Evolutionary conservation across 2,329 filamentous ascomycete species (phyloP).

Genomic region (Fusarium illudens): DNA sequence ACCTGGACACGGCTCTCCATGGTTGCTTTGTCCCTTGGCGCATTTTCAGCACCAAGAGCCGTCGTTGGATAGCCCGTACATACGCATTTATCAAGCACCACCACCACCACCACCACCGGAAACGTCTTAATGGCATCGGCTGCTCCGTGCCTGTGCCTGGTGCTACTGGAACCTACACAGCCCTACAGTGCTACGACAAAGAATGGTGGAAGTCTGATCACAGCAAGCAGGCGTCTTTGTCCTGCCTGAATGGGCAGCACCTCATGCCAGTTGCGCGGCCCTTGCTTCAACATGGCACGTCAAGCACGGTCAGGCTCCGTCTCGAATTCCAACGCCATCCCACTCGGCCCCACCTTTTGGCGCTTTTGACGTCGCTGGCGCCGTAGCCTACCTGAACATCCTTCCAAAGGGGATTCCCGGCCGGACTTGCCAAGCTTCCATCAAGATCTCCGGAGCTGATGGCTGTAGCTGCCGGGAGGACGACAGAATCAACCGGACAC

Average conservation of each 20-base stretch:
- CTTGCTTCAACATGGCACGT: background rate
- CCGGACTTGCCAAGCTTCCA: slow-evolving; percentile 7
- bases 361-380: slow-evolving; percentile 6
- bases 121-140: background rate
- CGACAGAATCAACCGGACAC: slow-evolving; percentile 11
- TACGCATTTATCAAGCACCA: too few relatives aligned
- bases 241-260: background rate
- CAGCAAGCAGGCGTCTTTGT: background rate
- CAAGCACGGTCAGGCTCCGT: background rate
- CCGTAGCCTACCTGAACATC: background rate
- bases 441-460: background rate
- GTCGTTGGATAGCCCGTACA: background rate
- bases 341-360: background rate
- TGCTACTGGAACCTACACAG: background rate
- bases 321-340: background rate
- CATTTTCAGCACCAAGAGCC: background rate
- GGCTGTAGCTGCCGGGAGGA: background rate
- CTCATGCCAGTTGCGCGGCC: background rate
- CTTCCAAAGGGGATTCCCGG: background rate
- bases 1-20: background rate
- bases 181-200: background rate
- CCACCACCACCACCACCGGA: background rate
- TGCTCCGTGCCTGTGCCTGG: background rate
- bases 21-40: background rate
- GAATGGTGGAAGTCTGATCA: background rate